These are phyloP conservation scores for Cajanus cajan DNA, from an alignment of 306 rosid genomes.

Conservation along the genomic window DNA sequence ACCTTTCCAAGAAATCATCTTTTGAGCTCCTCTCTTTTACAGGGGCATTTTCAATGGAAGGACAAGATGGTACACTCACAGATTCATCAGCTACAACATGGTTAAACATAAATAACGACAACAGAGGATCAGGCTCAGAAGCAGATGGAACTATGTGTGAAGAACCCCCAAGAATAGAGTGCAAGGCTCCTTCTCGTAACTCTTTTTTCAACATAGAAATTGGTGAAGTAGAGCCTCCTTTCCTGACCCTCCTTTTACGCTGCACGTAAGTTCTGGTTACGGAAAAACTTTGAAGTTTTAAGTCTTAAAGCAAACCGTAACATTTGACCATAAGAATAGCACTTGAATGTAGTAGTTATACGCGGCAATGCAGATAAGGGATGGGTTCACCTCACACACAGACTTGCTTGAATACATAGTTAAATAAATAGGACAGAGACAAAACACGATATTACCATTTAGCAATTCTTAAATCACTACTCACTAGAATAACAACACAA, in stretches of 20 bases:
- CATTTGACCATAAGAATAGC: neutral
- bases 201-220: slow-evolving; percentile 73
- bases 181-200: slow-evolving; percentile 75
- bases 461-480: slow-evolving; percentile 10
- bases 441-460: neutral
- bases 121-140: slow-evolving; percentile 77
- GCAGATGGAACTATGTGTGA: slow-evolving; percentile 48
- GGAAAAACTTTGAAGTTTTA: slow-evolving; percentile 36
- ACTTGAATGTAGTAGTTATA: neutral
- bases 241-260: slow-evolving; percentile 76
- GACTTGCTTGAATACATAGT: neutral
- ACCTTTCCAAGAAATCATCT: slow-evolving; percentile 51
- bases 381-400: neutral
- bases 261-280: slow-evolving; percentile 73
- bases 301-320: slow-evolving; percentile 15
- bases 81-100: slow-evolving; percentile 48
- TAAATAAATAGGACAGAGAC: neutral
- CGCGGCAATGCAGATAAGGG: neutral
- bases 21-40: slow-evolving; percentile 52
- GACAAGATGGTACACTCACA: slow-evolving; percentile 34
- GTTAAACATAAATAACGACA: slow-evolving; percentile 79
- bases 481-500: slow-evolving; percentile 3
- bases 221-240: slow-evolving; percentile 60
- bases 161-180: slow-evolving; percentile 81
- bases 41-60: slow-evolving; percentile 42